Conservation (phyloP, 768 basidiomycete genomes). For the Tulasnella calospora region DNA sequence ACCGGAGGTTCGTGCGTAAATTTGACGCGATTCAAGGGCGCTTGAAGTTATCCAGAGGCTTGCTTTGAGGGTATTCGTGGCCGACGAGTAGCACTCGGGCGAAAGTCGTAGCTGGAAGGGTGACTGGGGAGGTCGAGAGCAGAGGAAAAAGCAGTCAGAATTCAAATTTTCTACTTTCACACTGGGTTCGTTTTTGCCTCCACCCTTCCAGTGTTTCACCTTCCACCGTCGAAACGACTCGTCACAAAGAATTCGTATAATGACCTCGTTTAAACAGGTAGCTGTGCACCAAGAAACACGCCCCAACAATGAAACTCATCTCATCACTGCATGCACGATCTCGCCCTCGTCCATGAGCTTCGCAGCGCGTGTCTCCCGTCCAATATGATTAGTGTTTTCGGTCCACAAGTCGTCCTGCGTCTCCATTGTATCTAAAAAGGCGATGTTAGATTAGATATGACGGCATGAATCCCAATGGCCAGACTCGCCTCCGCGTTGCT, state of each 20-base stretch:
- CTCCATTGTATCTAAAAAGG: background rate
- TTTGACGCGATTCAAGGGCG: slow-evolving; percentile 5
- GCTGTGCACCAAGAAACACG: background rate
- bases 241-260: background rate
- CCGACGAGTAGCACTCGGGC: background rate
- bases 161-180: slow-evolving; percentile 10
- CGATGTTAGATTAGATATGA: slow-evolving; percentile 8
- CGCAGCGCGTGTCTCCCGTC: slow-evolving; percentile 3
- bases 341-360: background rate
- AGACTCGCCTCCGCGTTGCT: slow-evolving; percentile 5
- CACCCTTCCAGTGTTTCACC: background rate
- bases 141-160: slow-evolving; percentile 1
- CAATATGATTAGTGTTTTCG: background rate
- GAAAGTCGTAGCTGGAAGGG: background rate
- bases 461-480: background rate
- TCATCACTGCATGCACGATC: background rate
- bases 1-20: slow-evolving; percentile 5
- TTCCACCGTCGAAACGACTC: background rate
- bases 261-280: slow-evolving; percentile 5
- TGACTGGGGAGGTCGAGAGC: background rate
- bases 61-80: background rate
- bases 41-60: background rate
- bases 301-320: background rate
- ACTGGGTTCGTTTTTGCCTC: background rate
- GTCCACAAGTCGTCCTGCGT: slow-evolving; percentile 4